These are phyloP conservation scores for Colletotrichum neosansevieriae DNA, from an alignment of 2,329 filamentous ascomycete species.

Conservation along the genomic window DNA sequence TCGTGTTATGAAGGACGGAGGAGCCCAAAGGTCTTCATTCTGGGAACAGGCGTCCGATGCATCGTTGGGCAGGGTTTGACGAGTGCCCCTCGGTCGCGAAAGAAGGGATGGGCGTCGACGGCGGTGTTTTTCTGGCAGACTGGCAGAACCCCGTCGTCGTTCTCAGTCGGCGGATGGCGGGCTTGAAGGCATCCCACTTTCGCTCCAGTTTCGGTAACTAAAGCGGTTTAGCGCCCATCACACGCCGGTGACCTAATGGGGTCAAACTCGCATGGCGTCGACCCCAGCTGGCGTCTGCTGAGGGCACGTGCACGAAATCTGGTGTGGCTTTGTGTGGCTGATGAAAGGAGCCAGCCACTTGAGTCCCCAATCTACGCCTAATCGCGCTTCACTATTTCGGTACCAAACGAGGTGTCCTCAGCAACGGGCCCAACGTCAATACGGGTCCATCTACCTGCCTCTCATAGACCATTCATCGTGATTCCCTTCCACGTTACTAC, in stretches of 20 bases:
- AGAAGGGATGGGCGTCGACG: slow-evolving; percentile 11
- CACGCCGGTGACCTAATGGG: slow-evolving; percentile 35
- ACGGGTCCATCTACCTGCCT: slow-evolving; percentile 3
- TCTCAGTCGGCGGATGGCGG: slow-evolving; percentile 17
- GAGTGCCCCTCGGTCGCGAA: not conserved
- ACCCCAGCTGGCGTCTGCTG: not conserved
- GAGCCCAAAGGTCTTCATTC: slow-evolving; percentile 25
- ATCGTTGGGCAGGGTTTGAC: slow-evolving; percentile 3
- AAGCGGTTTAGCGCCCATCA: slow-evolving; percentile 36
- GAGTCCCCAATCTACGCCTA: not conserved
- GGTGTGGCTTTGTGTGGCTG: not conserved
- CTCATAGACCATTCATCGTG: not conserved
- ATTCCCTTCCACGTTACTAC: not conserved
- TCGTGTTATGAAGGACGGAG: slow-evolving; percentile 17
- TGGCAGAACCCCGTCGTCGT: slow-evolving; percentile 13
- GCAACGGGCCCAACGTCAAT: slow-evolving; percentile 23
- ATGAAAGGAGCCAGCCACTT: slow-evolving; percentile 4
- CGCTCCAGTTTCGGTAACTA: slow-evolving; percentile 32
- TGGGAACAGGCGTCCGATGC: slow-evolving; percentile 12
- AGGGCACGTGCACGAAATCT: not conserved
- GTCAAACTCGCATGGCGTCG: not conserved
- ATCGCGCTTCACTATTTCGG: slow-evolving; percentile 8
- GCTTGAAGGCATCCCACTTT: slow-evolving; percentile 30
- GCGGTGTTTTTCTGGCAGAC: slow-evolving; percentile 20
- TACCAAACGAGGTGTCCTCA: slow-evolving; percentile 34